A percentile compares a stretch with the other conserved stretches of the same genome.
Conservation (phyloP, 768 basidiomycete species). For the Hortiboletus flavorubellus region DNA sequence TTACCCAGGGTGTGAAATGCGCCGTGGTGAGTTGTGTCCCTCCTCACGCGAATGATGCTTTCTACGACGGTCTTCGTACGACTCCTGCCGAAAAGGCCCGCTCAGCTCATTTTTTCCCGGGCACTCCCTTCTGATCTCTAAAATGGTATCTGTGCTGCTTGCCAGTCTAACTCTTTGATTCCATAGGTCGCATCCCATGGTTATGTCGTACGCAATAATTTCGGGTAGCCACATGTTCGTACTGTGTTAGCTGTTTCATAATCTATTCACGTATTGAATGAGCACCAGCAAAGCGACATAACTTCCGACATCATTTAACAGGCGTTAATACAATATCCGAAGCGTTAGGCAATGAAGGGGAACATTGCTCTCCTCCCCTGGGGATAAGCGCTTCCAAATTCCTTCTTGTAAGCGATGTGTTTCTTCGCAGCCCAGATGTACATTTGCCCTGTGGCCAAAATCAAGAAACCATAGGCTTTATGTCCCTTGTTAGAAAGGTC, state of each 20-base stretch:
- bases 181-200: not conserved
- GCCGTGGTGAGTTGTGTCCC: not conserved
- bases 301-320: not conserved
- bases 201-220: not conserved
- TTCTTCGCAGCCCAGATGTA: constrained; percentile 87
- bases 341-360: constrained; percentile 47
- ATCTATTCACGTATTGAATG: not conserved
- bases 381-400: constrained; percentile 87
- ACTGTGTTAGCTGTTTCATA: not conserved
- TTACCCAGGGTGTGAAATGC: too few relatives aligned
- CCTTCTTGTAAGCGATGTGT: constrained; percentile 85
- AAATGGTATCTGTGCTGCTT: too few relatives aligned
- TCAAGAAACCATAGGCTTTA: constrained; percentile 62
- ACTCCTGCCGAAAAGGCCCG: constrained; percentile 76
- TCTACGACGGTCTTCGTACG: constrained; percentile 67
- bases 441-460: constrained; percentile 67
- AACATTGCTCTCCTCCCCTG: constrained; percentile 71
- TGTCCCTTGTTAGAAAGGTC: not conserved
- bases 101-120: constrained; percentile 75
- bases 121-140: constrained; percentile 65
- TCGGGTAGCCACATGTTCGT: not conserved
- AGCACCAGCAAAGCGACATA: not conserved
- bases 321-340: too few relatives aligned
- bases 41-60: not conserved
- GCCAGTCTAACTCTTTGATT: not conserved